Evolutionary conservation across 345 rosid species (phyloP).

Genomic region (Microcos paniculata): DNA sequence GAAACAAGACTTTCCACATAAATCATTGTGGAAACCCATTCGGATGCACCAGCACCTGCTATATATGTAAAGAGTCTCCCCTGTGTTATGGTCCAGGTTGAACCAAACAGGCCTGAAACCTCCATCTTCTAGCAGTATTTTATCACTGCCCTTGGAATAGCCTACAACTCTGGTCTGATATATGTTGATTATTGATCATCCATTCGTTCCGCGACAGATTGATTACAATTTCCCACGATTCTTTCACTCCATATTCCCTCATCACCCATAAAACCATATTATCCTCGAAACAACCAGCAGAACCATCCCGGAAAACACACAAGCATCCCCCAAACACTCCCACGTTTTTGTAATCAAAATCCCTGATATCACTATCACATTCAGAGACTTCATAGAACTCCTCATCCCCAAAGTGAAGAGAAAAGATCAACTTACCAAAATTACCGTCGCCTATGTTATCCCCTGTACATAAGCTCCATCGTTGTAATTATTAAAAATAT

Average conservation of each 20-base stretch:
- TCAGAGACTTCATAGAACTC: not conserved
- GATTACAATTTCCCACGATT: not conserved
- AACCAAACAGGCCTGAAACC: too few species aligned
- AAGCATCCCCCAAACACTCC: constrained; percentile 2
- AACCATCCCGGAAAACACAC: not conserved
- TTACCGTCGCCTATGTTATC: not conserved
- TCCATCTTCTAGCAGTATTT: too few species aligned
- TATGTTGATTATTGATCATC: too few species aligned
- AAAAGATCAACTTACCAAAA: not conserved
- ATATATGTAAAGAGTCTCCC: too few species aligned
- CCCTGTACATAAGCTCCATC: not conserved
- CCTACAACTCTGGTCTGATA: too few species aligned
- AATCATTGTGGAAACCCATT: too few species aligned
- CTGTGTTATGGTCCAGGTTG: too few species aligned
- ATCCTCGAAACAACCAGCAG: not conserved
- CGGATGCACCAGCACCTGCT: too few species aligned
- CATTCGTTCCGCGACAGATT: not conserved
- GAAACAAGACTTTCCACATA: too few species aligned
- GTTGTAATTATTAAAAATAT: not conserved
- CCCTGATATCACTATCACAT: not conserved
- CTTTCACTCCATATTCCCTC: not conserved
- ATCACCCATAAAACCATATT: not conserved
- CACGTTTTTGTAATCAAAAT: not conserved
- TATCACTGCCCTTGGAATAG: too few species aligned
- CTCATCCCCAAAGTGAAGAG: not conserved